Conservation (phyloP, 495 filamentous ascomycete species). For the Aspergillus cristatus region DNA sequence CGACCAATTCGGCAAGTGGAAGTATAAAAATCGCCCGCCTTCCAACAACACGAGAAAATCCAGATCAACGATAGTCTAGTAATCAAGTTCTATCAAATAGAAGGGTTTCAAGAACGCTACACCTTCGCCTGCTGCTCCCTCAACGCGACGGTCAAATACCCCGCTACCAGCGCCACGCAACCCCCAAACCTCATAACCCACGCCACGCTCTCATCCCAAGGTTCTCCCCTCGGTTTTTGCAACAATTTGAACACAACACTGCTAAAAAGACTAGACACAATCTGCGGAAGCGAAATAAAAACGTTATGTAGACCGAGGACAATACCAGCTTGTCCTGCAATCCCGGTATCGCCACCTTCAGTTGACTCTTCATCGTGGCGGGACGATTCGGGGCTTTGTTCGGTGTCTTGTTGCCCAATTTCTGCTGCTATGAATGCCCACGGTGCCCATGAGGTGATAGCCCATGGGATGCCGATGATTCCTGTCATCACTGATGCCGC, state of each 20-base stretch:
- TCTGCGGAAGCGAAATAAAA: constrained; percentile 77
- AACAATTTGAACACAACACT: constrained; percentile 70
- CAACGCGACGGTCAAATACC: too few species aligned
- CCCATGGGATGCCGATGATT: constrained; percentile 79
- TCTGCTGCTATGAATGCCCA: constrained; percentile 88
- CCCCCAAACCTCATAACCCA: constrained; percentile 79
- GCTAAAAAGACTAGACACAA: constrained; percentile 72
- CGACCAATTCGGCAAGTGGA: too few species aligned
- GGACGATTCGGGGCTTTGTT: constrained; percentile 41
- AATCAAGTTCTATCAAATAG: too few species aligned
- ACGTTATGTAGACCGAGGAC: constrained; percentile 90
- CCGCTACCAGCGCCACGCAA: constrained; percentile 64
- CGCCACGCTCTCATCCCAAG: constrained; percentile 76
- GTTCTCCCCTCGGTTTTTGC: constrained; percentile 73
- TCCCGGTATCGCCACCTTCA: constrained; percentile 20
- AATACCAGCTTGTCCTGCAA: constrained; percentile 69
- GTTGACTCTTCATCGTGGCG: constrained; percentile 9
- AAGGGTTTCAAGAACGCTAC: too few species aligned
- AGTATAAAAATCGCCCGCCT: too few species aligned
- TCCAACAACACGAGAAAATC: too few species aligned
- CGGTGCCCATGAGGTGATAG: constrained; percentile 80
- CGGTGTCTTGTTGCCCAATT: constrained; percentile 65
- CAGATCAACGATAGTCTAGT: too few species aligned
- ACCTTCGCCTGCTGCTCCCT: too few species aligned
- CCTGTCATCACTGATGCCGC: constrained; percentile 66